Evolutionary conservation across 495 filamentous ascomycete genomes (phyloP).

Genomic region (Elasticomyces elasticus): DNA sequence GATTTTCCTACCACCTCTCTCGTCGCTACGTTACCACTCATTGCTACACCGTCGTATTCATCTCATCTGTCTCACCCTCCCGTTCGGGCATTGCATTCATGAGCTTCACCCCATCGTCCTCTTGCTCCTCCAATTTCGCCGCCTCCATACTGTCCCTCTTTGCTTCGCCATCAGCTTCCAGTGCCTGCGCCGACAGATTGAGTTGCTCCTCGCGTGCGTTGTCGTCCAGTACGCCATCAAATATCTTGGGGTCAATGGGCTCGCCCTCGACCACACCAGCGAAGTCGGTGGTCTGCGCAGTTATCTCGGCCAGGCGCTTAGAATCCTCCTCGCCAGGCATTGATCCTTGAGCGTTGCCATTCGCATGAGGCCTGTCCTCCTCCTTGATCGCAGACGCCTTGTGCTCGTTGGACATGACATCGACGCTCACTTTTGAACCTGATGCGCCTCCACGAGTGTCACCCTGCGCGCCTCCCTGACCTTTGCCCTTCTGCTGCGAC

Average conservation of each 20-base stretch:
- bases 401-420: neutral
- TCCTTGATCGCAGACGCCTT: neutral
- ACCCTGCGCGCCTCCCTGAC: neutral
- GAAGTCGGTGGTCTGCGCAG: neutral
- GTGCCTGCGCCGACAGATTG: neutral
- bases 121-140: constrained; percentile 6
- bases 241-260: neutral
- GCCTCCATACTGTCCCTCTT: constrained; percentile 7
- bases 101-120: constrained; percentile 16
- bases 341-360: neutral
- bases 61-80: constrained; percentile 14
- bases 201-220: neutral
- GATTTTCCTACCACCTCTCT: no score
- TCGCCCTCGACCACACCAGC: neutral
- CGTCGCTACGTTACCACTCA: no score
- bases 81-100: constrained; percentile 16
- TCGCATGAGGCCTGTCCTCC: neutral
- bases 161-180: constrained; percentile 5
- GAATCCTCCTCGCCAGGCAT: constrained; percentile 8
- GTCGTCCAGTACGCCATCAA: neutral
- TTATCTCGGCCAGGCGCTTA: neutral
- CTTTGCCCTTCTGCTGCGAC: neutral
- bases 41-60: constrained; percentile 14
- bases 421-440: neutral
- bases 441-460: neutral